Percentiles rank a stretch among this genome's conserved stretches.
Evolutionary conservation across 495 filamentous ascomycete species (phyloP).

Genomic region (Penicillium manginii): DNA sequence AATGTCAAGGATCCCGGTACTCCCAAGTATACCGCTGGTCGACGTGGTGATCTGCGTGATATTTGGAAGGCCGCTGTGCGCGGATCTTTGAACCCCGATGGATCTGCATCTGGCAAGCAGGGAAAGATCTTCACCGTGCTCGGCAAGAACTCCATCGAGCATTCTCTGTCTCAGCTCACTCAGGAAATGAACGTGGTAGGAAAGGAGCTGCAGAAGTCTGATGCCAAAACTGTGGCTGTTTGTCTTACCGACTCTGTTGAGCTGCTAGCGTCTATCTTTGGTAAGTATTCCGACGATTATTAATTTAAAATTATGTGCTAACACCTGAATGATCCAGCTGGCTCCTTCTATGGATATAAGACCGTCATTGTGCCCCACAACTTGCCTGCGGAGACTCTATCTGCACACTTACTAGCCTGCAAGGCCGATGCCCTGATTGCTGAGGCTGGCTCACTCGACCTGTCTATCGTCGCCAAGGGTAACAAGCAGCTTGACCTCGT

Average conservation of each 20-base stretch:
- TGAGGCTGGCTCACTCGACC: conserved; percentile 83
- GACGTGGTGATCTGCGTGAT: conserved; percentile 89
- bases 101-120: conserved; percentile 59
- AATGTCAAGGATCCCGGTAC: conserved; percentile 82
- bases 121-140: conserved; percentile 82
- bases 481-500: conserved; percentile 75
- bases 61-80: conserved; percentile 80
- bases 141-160: conserved; percentile 72
- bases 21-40: conserved; percentile 78
- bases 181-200: conserved; percentile 89
- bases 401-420: conserved; percentile 68
- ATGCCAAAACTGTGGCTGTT: conserved; percentile 80
- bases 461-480: conserved; percentile 68
- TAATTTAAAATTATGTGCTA: conserved; percentile 10
- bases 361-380: conserved; percentile 86
- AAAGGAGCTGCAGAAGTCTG: conserved; percentile 65
- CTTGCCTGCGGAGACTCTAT: conserved; percentile 64
- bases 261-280: conserved; percentile 72
- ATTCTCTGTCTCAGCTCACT: conserved; percentile 71
- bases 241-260: conserved; percentile 95
- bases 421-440: conserved; percentile 82
- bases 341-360: conserved; percentile 80
- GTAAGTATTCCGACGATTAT: conserved; percentile 38
- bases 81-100: conserved; percentile 63
- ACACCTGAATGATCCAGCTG: conserved; percentile 44